phyloP scores from a whole-genome alignment of 2,329 filamentous ascomycete species.

The Monosporascus sp. region DNA sequence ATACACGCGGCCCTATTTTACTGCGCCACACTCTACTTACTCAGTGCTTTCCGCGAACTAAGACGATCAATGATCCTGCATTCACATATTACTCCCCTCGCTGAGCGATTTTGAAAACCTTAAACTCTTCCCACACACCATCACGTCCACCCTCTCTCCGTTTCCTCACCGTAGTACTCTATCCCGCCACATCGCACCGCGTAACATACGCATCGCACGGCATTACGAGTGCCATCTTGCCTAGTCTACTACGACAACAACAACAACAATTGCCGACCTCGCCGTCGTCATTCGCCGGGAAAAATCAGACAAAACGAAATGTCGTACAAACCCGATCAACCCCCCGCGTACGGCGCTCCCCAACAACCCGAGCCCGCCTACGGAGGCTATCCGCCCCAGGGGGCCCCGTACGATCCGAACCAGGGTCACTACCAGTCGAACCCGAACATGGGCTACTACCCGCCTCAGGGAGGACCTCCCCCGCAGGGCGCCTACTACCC shows the following conservation, averaged over 20 bases:
- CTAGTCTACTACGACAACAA: neutral
- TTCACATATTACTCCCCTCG: too few species aligned
- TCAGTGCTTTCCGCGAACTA: too few species aligned
- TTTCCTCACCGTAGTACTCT: too few species aligned
- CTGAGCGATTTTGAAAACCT: too few species aligned
- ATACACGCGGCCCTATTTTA: too few species aligned
- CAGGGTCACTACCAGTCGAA: slow-evolving; percentile 21
- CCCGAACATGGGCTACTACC: slow-evolving; percentile 28
- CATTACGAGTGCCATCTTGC: too few species aligned
- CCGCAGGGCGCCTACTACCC: slow-evolving; percentile 33
- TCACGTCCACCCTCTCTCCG: too few species aligned
- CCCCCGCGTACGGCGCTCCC: slow-evolving; percentile 41
- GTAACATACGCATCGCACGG: too few species aligned
- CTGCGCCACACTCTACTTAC: too few species aligned
- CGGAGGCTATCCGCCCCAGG: slow-evolving; percentile 19
- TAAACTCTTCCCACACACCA: too few species aligned
- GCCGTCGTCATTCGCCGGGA: slow-evolving; percentile 1
- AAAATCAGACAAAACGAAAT: slow-evolving; percentile 19
- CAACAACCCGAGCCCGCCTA: slow-evolving; percentile 6
- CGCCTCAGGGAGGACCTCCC: slow-evolving; percentile 27
- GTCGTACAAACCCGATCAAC: slow-evolving; percentile 43
- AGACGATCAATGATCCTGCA: too few species aligned
- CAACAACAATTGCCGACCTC: neutral
- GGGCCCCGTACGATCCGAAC: slow-evolving; percentile 24
- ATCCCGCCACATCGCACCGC: too few species aligned